phyloP scores from a whole-genome alignment of 2,329 filamentous ascomycete species.

The Diaporthe citri region DNA sequence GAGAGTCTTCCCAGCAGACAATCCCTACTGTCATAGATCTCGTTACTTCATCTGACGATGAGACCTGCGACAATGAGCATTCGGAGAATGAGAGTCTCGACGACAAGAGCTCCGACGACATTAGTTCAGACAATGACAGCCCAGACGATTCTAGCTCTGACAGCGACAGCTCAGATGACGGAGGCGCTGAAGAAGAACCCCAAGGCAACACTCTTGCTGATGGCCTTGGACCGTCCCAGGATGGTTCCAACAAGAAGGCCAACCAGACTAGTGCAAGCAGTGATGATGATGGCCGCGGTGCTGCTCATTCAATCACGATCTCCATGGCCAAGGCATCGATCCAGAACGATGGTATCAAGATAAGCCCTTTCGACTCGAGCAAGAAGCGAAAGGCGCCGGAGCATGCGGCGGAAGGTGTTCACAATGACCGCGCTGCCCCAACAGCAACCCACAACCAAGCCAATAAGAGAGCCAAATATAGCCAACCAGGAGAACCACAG shows the following conservation, averaged over 20 bases:
- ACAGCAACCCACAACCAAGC: too few relatives aligned
- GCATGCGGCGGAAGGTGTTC: not conserved
- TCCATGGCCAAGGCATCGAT: not conserved
- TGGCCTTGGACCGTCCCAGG: too few relatives aligned
- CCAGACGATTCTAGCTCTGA: not conserved
- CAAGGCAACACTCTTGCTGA: not conserved
- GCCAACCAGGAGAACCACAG: rapidly evolving
- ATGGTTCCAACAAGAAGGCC: not conserved
- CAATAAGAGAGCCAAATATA: not conserved
- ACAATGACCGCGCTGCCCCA: too few relatives aligned
- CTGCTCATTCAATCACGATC: not conserved
- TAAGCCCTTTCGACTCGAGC: rapidly evolving
- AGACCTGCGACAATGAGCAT: rapidly evolving
- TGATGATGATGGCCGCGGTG: not conserved
- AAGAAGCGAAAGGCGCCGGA: not conserved
- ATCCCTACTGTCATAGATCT: not conserved
- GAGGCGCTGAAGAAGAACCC: rapidly evolving
- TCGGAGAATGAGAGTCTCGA: not conserved
- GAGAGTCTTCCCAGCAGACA: not conserved
- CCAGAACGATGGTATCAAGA: rapidly evolving
- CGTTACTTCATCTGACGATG: not conserved
- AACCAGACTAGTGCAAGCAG: too few relatives aligned
- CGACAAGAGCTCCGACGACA: not conserved
- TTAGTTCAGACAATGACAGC: not conserved
- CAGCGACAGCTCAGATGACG: not conserved